These are phyloP conservation scores for Alternaria brassicicola DNA, from an alignment of 2,329 filamentous ascomycete genomes.

Conservation along the genomic window DNA sequence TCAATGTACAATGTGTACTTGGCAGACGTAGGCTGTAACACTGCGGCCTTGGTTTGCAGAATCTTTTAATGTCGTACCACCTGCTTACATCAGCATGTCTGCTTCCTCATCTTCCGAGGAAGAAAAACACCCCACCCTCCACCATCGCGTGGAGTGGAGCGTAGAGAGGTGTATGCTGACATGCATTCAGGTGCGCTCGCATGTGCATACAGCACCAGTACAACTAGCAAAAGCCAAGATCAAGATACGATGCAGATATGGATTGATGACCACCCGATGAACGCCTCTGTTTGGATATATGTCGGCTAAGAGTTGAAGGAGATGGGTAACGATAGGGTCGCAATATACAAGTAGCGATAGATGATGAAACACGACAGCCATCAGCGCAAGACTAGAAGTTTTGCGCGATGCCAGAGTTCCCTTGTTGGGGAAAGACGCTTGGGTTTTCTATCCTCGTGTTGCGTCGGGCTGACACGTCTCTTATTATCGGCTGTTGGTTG, in stretches of 20 bases:
- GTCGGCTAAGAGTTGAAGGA: slow-evolving; percentile 4
- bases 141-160: slow-evolving; percentile 14
- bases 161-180: slow-evolving; percentile 8
- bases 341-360: slow-evolving; percentile 26
- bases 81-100: neutral
- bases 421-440: slow-evolving; percentile 85
- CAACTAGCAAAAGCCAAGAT: slow-evolving; percentile 4
- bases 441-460: slow-evolving; percentile 96
- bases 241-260: slow-evolving; percentile 12
- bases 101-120: neutral
- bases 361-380: slow-evolving; percentile 1
- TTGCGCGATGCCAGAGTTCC: slow-evolving; percentile 90
- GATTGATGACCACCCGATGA: slow-evolving; percentile 2
- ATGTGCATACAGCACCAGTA: slow-evolving; percentile 13
- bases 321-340: slow-evolving; percentile 13
- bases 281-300: slow-evolving; percentile 23
- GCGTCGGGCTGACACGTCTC: slow-evolving; percentile 87
- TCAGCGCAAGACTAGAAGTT: slow-evolving; percentile 71
- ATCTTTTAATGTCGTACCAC: slow-evolving; percentile 1
- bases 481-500: slow-evolving; percentile 77
- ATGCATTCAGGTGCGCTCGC: slow-evolving; percentile 7
- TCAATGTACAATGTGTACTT: neutral
- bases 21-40: neutral
- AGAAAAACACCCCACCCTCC: too few relatives aligned
- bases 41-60: slow-evolving; percentile 2